phyloP scores from a whole-genome alignment of 1,139 yeast genomes.

The Blastobotrys petasosporus region DNA sequence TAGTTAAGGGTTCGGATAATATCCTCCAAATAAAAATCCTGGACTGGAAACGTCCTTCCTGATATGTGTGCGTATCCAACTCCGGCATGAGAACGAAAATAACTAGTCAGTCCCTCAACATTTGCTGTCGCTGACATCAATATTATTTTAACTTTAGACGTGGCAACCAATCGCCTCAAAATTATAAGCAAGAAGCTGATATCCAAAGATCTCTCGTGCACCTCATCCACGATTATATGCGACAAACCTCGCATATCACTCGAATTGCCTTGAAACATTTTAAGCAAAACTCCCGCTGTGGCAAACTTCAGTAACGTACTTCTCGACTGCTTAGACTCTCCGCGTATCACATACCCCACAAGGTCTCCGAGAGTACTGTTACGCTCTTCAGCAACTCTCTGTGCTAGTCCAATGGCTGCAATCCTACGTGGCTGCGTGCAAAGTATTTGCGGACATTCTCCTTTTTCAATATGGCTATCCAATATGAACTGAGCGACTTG shows the following conservation, averaged over 20 bases:
- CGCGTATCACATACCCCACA: conserved; percentile 85
- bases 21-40: conserved; percentile 65
- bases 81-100: conserved; percentile 40
- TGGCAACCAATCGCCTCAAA: conserved; percentile 44
- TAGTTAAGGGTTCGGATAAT: conserved; percentile 48
- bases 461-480: conserved; percentile 45
- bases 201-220: conserved; percentile 90
- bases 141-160: conserved; percentile 52
- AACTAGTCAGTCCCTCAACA: conserved; percentile 56
- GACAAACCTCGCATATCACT: conserved; percentile 47
- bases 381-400: conserved; percentile 84
- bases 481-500: conserved; percentile 86
- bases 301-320: conserved; percentile 73
- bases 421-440: conserved; percentile 97
- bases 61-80: conserved; percentile 57
- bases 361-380: conserved; percentile 62
- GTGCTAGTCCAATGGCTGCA: conserved; percentile 91
- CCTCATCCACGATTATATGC: conserved; percentile 85
- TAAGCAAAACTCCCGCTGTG: conserved; percentile 85
- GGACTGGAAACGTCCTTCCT: conserved; percentile 90
- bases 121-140: conserved; percentile 96
- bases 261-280: conserved; percentile 61
- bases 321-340: conserved; percentile 63
- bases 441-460: conserved; percentile 50
- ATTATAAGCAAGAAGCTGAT: conserved; percentile 79